Conservation (phyloP, 352 stramenopile species). For the Phytopythium mirpurense region DNA sequence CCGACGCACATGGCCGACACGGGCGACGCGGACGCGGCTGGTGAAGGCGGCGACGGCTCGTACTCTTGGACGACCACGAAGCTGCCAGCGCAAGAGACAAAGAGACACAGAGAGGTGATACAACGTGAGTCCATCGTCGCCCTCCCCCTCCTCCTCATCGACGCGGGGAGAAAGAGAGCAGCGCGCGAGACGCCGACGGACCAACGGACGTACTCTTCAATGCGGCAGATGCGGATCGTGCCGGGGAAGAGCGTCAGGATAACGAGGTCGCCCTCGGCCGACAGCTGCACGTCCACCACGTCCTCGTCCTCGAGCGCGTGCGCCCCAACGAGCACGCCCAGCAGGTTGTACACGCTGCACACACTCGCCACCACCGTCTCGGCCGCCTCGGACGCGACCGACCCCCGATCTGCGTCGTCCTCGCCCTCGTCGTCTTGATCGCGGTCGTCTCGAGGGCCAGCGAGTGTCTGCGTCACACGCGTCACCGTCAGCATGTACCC, state of each 20-base stretch:
- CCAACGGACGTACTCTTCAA: slow-evolving; percentile 86
- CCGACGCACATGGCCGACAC: slow-evolving; percentile 66
- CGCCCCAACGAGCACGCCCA: slow-evolving; percentile 44
- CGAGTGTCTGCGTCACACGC: slow-evolving; percentile 7
- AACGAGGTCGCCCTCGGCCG: slow-evolving; percentile 65
- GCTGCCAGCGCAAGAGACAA: slow-evolving; percentile 13
- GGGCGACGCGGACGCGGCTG: slow-evolving; percentile 13
- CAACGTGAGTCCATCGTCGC: neutral
- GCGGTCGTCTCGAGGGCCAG: too few species aligned
- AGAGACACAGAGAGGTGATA: slow-evolving; percentile 7
- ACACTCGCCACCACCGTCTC: slow-evolving; percentile 24
- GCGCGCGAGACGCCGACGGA: too few species aligned
- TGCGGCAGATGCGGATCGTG: slow-evolving; percentile 58
- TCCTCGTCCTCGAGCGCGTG: slow-evolving; percentile 43
- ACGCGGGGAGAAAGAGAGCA: too few species aligned
- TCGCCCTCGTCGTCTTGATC: slow-evolving; percentile 3
- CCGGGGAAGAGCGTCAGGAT: slow-evolving; percentile 47
- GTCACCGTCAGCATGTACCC: slow-evolving; percentile 59
- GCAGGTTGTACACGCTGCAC: slow-evolving; percentile 64
- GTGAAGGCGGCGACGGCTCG: slow-evolving; percentile 9
- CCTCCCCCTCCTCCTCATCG: too few species aligned
- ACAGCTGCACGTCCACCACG: slow-evolving; percentile 46
- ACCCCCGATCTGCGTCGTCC: neutral
- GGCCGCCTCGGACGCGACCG: neutral
- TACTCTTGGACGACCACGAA: slow-evolving; percentile 80